phyloP scores from a whole-genome alignment of 352 stramenopile genomes.

The Phytophthora citrophthora region DNA sequence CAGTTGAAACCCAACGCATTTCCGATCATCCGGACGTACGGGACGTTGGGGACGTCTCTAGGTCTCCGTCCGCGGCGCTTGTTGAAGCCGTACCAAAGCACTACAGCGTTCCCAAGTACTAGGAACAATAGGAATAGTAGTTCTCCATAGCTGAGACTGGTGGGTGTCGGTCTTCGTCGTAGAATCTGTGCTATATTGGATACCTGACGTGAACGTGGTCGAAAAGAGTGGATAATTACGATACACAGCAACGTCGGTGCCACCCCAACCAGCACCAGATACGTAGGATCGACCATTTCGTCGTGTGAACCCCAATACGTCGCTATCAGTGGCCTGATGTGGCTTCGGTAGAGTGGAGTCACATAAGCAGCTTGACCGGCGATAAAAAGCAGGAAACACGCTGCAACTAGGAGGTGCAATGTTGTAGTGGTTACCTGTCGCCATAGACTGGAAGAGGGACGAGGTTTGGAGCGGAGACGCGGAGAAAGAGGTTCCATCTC shows the following conservation, averaged over 20 bases:
- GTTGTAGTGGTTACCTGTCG: not conserved
- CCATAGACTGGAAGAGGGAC: constrained; percentile 1
- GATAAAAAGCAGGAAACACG: constrained; percentile 25
- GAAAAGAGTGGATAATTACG: constrained; percentile 36
- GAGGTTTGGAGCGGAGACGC: not conserved
- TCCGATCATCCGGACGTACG: constrained; percentile 25
- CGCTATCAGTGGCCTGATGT: constrained; percentile 17
- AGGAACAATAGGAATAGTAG: constrained; percentile 39
- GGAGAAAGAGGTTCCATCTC: constrained; percentile 8
- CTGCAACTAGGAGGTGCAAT: constrained; percentile 9
- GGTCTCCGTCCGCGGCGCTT: constrained; percentile 12
- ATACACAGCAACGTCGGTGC: constrained; percentile 42
- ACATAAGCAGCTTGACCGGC: constrained; percentile 29
- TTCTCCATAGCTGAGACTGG: constrained; percentile 39
- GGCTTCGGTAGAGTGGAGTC: constrained; percentile 26
- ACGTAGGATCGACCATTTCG: constrained; percentile 65
- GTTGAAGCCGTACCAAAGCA: constrained; percentile 35
- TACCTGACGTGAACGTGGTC: constrained; percentile 1
- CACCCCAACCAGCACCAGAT: constrained; percentile 52
- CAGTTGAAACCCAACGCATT: constrained; percentile 42
- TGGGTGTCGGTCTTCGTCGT: constrained; percentile 11
- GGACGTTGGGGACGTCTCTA: not conserved
- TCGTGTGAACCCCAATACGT: constrained; percentile 31
- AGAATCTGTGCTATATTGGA: constrained; percentile 14
- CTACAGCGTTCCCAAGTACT: constrained; percentile 32